These are phyloP conservation scores for Begonia loranthoides DNA, from an alignment of 306 rosid genomes.

Conservation along the genomic window DNA sequence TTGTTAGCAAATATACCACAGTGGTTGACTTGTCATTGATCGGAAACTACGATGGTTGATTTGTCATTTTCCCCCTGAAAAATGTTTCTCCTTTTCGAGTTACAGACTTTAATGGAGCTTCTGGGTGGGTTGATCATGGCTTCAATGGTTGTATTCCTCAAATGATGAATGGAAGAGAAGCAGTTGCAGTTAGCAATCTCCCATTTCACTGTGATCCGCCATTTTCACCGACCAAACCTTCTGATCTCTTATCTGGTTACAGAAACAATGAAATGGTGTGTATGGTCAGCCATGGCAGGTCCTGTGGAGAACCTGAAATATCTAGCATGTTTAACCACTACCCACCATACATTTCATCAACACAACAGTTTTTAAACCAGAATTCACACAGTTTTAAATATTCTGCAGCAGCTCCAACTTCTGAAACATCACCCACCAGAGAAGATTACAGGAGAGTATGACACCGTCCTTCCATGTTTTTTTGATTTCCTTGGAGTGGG, in stretches of 20 bases:
- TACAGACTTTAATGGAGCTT: slow-evolving; percentile 17
- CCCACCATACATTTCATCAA: slow-evolving; percentile 19
- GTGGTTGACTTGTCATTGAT: no score
- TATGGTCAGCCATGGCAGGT: slow-evolving; percentile 4
- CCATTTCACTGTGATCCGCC: slow-evolving; percentile 9
- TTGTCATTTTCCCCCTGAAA: no score
- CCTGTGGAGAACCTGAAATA: background rate
- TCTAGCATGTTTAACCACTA: background rate
- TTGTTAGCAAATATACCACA: no score
- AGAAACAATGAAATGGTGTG: background rate
- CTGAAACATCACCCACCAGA: slow-evolving; percentile 19
- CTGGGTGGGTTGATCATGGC: slow-evolving; percentile 19
- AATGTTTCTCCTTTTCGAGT: slow-evolving; percentile 16
- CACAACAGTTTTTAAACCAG: slow-evolving; percentile 12
- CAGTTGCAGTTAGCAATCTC: slow-evolving; percentile 24
- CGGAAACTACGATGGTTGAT: no score
- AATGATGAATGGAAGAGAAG: slow-evolving; percentile 23
- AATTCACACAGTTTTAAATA: slow-evolving; percentile 20
- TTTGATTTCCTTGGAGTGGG: slow-evolving; percentile 96
- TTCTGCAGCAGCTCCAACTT: slow-evolving; percentile 11
- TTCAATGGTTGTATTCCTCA: slow-evolving; percentile 14
- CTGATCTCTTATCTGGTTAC: slow-evolving; percentile 40
- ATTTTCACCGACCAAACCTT: slow-evolving; percentile 21
- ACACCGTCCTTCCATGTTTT: slow-evolving; percentile 40
- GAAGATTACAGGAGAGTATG: slow-evolving; percentile 5